Evolutionary conservation across 2,329 filamentous ascomycete species (phyloP), one percentile per base, ranked within the genome.

Genomic region (Eutypa lata): DNA sequence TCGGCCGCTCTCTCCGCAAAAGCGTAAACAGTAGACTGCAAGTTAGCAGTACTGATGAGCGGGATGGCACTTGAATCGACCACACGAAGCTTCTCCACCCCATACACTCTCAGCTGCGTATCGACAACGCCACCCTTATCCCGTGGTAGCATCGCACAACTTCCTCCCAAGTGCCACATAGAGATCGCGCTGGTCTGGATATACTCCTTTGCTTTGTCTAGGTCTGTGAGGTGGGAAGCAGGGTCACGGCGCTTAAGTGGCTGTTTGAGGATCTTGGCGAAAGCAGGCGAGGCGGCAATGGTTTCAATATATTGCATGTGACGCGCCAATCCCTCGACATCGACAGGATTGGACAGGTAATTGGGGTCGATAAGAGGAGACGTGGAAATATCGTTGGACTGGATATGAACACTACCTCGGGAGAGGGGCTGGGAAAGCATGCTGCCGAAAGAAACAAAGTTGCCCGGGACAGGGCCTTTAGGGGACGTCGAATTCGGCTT

Each of bases 31-130:
- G 65, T 64, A 22, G 63, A 57, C 47, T 66, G 65, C 14, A 68
- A 52, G 50, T 71, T 67, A 2, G 66, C 68, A 3, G 63, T 65
- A 7, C 66, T 65, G 26, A 71, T 58, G 16, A 71, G 50, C 0
- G 69, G 70, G 38, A 72, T 65, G 11, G 69, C 59, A 50, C 67
- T 71, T 13, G 66, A 65, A 56, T 73, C 70, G 0, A 71, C 64
- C 7, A 73, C 62, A 28, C 70, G 65, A 28, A 73, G 50, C 19
- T 62, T 60, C 24, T 62, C 55, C 14, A 67, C 63, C 6, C 70
- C 70, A 49, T 72, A 68, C 4, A 73, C 71, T 21, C 53, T 55
- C 47, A 72, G 54, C 18, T 59, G 56, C 3, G 56, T 53, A 48
- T 70, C 66, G 2, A 73, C 69, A 21, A 73, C 69, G 13, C 70